Evolutionary conservation across 2,329 filamentous ascomycete genomes (phyloP).

Genomic region (Fusarium dlaminii): DNA sequence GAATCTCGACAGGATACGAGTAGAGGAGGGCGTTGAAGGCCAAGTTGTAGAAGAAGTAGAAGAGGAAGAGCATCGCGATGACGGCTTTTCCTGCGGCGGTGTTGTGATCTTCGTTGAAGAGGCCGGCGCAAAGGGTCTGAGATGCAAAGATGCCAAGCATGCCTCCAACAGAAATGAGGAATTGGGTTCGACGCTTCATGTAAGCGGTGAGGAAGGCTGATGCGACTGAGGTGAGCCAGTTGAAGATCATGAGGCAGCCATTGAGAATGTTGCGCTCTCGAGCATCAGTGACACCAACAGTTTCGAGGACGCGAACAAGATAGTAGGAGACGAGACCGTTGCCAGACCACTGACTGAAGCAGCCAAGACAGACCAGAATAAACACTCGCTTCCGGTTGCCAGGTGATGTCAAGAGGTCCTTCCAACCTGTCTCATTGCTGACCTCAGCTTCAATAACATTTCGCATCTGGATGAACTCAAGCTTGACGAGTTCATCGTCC

Average conservation of each 20-base stretch:
- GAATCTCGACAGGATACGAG: conserved; percentile 26
- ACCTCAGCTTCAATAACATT: conserved; percentile 28
- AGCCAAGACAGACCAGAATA: conserved; percentile 13
- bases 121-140: conserved; percentile 21
- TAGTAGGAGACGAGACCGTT: conserved; percentile 29
- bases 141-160: conserved; percentile 26
- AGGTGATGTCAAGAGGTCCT: conserved; percentile 9
- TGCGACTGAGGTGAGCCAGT: conserved; percentile 29
- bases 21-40: conserved; percentile 31
- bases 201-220: conserved; percentile 19
- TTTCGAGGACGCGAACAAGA: conserved; percentile 2
- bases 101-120: conserved; percentile 25
- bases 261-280: conserved; percentile 30
- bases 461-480: conserved; percentile 30
- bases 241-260: conserved; percentile 33
- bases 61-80: conserved; percentile 22
- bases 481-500: background rate
- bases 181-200: conserved; percentile 32
- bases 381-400: conserved; percentile 17
- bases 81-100: conserved; percentile 1
- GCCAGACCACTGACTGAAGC: conserved; percentile 32
- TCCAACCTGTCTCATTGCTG: conserved; percentile 10
- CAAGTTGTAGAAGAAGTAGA: conserved; percentile 33
- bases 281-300: conserved; percentile 3
- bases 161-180: conserved; percentile 19